Conservation (phyloP, 306 rosid genomes). For the Lathyrus tuberosus region DNA sequence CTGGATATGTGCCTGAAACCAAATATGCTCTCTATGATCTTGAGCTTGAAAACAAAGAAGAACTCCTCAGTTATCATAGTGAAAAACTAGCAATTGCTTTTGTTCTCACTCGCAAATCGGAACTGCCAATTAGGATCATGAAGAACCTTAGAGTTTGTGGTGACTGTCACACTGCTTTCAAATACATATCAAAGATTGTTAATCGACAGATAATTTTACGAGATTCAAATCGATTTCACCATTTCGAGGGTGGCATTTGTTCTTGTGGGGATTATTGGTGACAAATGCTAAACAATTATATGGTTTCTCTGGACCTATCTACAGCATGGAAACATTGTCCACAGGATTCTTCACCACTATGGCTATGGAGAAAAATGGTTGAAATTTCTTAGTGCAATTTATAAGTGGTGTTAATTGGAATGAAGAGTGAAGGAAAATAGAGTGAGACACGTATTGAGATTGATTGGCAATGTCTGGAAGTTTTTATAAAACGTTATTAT, state of each 20-base stretch:
- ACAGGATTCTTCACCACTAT: slow-evolving; percentile 19
- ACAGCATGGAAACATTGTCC: slow-evolving; percentile 19
- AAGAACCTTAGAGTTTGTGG: slow-evolving; percentile 92
- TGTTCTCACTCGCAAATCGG: slow-evolving; percentile 77
- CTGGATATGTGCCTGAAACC: slow-evolving; percentile 86
- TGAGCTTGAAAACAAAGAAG: slow-evolving; percentile 84
- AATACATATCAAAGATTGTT: slow-evolving; percentile 74
- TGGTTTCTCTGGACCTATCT: slow-evolving; percentile 12
- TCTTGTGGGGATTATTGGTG: slow-evolving; percentile 92
- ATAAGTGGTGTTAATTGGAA: background rate
- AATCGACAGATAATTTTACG: slow-evolving; percentile 69
- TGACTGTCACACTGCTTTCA: slow-evolving; percentile 91
- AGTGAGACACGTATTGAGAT: background rate
- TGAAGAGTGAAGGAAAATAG: slow-evolving; percentile 21
- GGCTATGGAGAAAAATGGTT: slow-evolving; percentile 25
- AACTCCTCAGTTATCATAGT: slow-evolving; percentile 81
- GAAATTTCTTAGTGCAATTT: background rate
- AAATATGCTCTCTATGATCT: slow-evolving; percentile 79
- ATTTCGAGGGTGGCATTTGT: slow-evolving; percentile 74
- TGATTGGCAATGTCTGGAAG: slow-evolving; percentile 13
- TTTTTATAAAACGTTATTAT: background rate
- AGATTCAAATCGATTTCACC: slow-evolving; percentile 90
- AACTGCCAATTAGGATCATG: slow-evolving; percentile 86
- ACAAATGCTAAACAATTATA: slow-evolving; percentile 23
- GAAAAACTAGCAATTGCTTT: slow-evolving; percentile 89